Evolutionary conservation across 208 protist species (phyloP).

Genomic region (Acanthamoeba triangularis): DNA sequence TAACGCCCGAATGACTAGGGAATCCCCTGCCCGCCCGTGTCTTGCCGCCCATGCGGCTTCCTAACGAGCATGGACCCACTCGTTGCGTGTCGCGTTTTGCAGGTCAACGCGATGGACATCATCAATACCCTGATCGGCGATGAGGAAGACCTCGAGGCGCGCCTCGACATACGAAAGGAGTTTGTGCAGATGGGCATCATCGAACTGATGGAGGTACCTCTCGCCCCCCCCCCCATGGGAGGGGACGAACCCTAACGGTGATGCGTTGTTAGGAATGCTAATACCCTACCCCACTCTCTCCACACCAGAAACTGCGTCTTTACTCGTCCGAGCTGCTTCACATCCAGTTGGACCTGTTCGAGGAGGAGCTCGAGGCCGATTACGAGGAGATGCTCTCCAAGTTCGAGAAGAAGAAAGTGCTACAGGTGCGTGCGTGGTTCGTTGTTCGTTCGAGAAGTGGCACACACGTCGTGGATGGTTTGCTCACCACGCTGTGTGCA

Average conservation of each 20-base stretch:
- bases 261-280: too few species aligned
- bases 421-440: constrained; percentile 61
- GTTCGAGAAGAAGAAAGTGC: constrained; percentile 65
- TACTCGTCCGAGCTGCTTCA: constrained; percentile 60
- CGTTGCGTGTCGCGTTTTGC: not conserved
- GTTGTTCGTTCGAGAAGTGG: not conserved
- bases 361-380: constrained; percentile 61
- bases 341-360: constrained; percentile 61
- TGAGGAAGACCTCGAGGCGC: constrained; percentile 63
- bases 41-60: too few species aligned
- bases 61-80: too few species aligned
- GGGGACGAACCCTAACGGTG: too few species aligned
- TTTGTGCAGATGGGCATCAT: constrained; percentile 75
- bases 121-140: constrained; percentile 58
- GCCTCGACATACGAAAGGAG: constrained; percentile 37
- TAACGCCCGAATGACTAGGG: not conserved
- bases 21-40: too few species aligned
- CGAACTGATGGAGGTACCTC: constrained; percentile 59
- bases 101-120: constrained; percentile 54
- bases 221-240: not conserved
- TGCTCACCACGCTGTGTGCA: not conserved
- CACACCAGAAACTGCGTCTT: constrained; percentile 36
- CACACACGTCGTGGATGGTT: not conserved
- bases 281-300: not conserved
- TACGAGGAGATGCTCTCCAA: constrained; percentile 69